Base-by-base conservation (phyloP, 2,329 filamentous ascomycete species). In the Fusarium domesticum region DNA sequence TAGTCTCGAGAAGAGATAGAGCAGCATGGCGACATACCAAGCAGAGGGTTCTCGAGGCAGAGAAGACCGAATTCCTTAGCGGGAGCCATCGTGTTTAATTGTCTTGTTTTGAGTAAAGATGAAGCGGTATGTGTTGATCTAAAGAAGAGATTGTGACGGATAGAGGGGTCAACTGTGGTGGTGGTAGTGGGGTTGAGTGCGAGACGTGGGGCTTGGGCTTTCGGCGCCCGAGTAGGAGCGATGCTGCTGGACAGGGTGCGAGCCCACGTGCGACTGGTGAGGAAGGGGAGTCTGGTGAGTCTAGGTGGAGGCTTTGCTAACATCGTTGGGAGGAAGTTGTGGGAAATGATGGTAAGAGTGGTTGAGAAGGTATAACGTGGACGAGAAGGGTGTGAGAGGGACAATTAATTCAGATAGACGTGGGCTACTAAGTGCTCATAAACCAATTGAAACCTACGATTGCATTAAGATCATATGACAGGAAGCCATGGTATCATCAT, bases 21-120 rank as follows among this genome's bases (percentile, higher is more conserved):
- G n/a, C n/a, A n/a, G n/a, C n/a, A n/a, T n/a, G n/a, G n/a, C n/a
- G n/a, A 71, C 78, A 59, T 74, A 91, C 87, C 92, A 63, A 98
- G 87, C 62, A 98, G 84, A 70, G 93, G 93, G 73, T 98, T 98
- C 85, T 96, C 93, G 63, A 98, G 75, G 72, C 87, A 93, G 65
- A 97, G 80, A 63, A 98, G 86, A 70, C 88, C 78, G 75, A 86
- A 97, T 71, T 90, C 85, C 73, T 90, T 86, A 60, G 71, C 66
- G 59, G 84, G 70, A 65, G 87, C 78, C 89, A 95, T 95, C 54
- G 64, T 74, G 62, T 53, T 62, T 16, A 50, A 50, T 53, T 58
- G 50, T 53, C 37, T 50, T 43, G 49, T 41, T 36, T 23, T 34
- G 35, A 42, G 45, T 45, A 42, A 35, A 35, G 36, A 36, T 43